Conservation (phyloP, 108 stramenopile species). For the Cyclotella baltica region DNA sequence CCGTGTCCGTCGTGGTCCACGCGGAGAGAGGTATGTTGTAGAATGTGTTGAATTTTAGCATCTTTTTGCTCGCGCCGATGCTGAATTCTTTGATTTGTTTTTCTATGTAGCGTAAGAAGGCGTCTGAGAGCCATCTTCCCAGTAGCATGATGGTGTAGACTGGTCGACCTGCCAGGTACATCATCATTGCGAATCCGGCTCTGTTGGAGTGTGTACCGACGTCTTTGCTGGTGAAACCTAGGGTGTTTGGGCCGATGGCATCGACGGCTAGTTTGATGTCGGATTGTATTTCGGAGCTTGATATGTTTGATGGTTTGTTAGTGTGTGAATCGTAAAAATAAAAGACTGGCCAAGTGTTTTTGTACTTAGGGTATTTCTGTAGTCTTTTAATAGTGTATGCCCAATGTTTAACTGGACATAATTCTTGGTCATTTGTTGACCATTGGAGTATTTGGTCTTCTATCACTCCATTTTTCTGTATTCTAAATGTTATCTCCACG, state of each 20-base stretch:
- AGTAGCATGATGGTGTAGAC: slow-evolving; percentile 24
- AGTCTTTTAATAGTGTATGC: neutral
- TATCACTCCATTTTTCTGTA: slow-evolving; percentile 11
- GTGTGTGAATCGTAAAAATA: neutral
- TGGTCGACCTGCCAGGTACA: slow-evolving; percentile 16
- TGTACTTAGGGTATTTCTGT: slow-evolving; percentile 12
- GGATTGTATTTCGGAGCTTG: neutral
- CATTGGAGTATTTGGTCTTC: slow-evolving; percentile 10
- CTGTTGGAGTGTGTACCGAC: slow-evolving; percentile 39
- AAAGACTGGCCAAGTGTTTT: slow-evolving; percentile 7
- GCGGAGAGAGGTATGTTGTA: neutral
- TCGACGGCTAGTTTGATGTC: slow-evolving; percentile 22
- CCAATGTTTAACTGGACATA: slow-evolving; percentile 15
- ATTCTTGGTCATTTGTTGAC: neutral
- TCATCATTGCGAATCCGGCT: slow-evolving; percentile 31
- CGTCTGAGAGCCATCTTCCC: slow-evolving; percentile 23
- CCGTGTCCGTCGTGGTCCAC: slow-evolving; percentile 3
- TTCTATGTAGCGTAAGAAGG: slow-evolving; percentile 23
- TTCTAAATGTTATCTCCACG: slow-evolving; percentile 4
- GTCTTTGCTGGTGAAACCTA: slow-evolving; percentile 20
- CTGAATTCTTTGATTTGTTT: slow-evolving; percentile 31
- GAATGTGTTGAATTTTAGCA: neutral
- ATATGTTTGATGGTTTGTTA: slow-evolving; percentile 2
- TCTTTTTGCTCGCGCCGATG: neutral
- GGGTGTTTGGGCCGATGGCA: slow-evolving; percentile 16